phyloP scores from a whole-genome alignment of 306 rosid species.

The Begonia fuchsioides region DNA sequence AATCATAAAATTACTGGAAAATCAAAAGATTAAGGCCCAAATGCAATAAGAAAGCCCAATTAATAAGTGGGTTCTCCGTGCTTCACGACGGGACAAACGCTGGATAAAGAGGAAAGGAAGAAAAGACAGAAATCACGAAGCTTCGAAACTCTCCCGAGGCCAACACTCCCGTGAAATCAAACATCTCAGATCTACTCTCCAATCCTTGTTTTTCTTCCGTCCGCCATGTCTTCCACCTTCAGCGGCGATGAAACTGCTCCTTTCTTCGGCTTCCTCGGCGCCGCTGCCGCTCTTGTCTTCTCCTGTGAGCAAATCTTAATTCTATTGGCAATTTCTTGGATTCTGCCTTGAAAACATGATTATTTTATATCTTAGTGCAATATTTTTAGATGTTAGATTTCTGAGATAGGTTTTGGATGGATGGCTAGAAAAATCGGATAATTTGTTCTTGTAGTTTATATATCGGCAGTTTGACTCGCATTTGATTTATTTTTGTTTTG shows the following conservation, averaged over 20 bases:
- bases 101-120: background rate
- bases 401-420: no score
- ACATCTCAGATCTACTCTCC: conserved; percentile 25
- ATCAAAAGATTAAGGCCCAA: no score
- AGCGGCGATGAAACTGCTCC: conserved; percentile 94
- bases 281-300: conserved; percentile 82
- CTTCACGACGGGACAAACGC: background rate
- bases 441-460: background rate
- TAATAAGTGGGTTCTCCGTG: no score
- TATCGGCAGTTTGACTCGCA: background rate
- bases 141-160: background rate
- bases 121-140: background rate
- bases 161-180: background rate
- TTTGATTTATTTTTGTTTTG: no score
- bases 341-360: background rate
- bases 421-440: background rate
- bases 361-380: background rate
- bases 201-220: conserved; percentile 17
- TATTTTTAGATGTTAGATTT: no score
- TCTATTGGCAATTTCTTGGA: background rate
- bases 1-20: no score
- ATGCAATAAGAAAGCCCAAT: no score
- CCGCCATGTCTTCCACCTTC: conserved; percentile 38
- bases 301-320: conserved; percentile 34
- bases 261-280: conserved; percentile 82